Evolutionary conservation across 306 rosid species (phyloP), one percentile per base, ranked within the genome.

Genomic region (Trifolium dubium): DNA sequence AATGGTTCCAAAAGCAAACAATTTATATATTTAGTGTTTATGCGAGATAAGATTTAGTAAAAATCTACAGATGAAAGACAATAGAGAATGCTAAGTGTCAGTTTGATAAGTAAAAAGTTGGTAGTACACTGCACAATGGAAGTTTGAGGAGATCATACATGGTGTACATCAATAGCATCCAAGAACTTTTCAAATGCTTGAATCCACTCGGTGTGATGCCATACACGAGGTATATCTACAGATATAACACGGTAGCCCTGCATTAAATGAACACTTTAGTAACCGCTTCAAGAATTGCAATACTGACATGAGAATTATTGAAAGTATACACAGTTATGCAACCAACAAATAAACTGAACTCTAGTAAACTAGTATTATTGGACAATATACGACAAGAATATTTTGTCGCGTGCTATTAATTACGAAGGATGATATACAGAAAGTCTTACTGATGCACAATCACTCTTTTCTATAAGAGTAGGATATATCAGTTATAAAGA

Each of bases 141-240:
- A 53, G 66, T 47, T 69, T 75, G 71, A 66, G 71, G 64, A 68
- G 72, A 75, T 66, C 87, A 86, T 85, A 94, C 99, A 75, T 87
- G 97, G 84, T 94, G 99, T 72, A 94, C 99, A 77, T 94, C 96
- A 14, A 94, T 94, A 69, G 97, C 93, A 92, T 94, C 99, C 90
- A 94, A 86, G 86, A 94, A 94, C 83, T 94, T 94, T 73, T 94
- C 99, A 82, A 94, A 94, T 66, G 95, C 92, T 82, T 85, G 97
- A 85, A 94, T 83, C 99, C 99, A 94, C 77, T 94, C 97, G 14
- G 82, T 83, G 75, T 92, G 91, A 85, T 88, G 85, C 99, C 99
- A 94, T 17, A 94, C 97, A 12, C 96, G 85, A 23, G 99, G 99
- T 62, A 92, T 92, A 82, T 94, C 97, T 72, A 94, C 97, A 58